Evolutionary conservation across 352 stramenopile genomes (phyloP), one percentile per base, ranked within the genome.

Genomic region (Nothophytophthora sp.): DNA sequence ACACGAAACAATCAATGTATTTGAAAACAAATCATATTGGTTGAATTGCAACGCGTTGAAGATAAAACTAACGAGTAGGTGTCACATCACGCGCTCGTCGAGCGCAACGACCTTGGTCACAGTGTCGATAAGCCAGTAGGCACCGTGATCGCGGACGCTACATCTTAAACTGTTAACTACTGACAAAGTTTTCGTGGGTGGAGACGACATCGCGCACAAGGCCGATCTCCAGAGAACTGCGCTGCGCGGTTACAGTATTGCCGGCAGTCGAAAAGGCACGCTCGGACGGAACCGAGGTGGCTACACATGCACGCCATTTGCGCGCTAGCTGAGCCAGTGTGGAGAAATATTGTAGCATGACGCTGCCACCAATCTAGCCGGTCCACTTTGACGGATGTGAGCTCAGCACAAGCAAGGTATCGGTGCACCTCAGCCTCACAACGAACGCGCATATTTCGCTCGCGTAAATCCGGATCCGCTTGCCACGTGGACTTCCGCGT

Each of bases 221-320:
- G 29, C 10, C 1, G 11, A 35, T 15, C 13, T 33, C 41, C 15
- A 46, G 28, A 15, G 24, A 38, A 20, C 23, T 45, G 1, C 51
- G 51, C 39, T 50, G 45, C 0, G 39, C 38, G 8, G 53, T 55
- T 11, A 62, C 38, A 12, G 20, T 30, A 15, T 62, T 62, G 0
- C 53, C 45, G 8, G 34, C 45, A 2, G 45, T 51, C 1, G 53
- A 62, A 16, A 62, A 62, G 2, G 53, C 53, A 12, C 39, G 37
- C 30, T 62, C 53, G 0, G 53, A 51, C 13, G 53, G 44, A 6
- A 52, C 45, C 7, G 44, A 62, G 0, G 44, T 62, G 27, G 44
- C 53, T 3, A 62, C 39, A 5, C 29, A 48, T 2, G 10, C 39
- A n/a, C 49, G 29, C 39, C 39, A 57, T 19, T 57, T 57, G 22